Base-by-base conservation (phyloP, 768 basidiomycete species). In the Rhizopogon vesiculosus region DNA sequence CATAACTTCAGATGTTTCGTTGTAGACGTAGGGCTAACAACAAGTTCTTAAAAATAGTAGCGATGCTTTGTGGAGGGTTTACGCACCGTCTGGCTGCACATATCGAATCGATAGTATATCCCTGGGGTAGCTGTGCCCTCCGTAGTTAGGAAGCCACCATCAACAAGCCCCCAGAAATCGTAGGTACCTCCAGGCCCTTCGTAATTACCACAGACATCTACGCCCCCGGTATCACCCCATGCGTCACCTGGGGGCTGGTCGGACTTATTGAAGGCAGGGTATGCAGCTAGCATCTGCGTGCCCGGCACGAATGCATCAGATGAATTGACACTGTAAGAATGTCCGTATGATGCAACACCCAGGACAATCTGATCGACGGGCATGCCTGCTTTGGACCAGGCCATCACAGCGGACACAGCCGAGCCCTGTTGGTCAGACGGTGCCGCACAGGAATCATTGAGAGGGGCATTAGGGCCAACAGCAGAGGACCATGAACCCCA, bases 301-400 rank as follows among this genome's bases (percentile, higher is more conserved):
- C 55, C 55, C 10, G 62, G 50, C 51, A 64, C 58, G 33, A 48
- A 48, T 16, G 66, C 64, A 3, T 64, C 57, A 28, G 66, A 65
- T 13, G 61, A 59, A 13, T 57, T 18, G 12, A 70, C 70, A 0
- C 35, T 66, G 76, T 75, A 94, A 19, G 89, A 84, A 72, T 92
- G 92, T 1, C 91, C 91, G 69, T 92, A 96, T 12, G 86, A 74
- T 12, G 93, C 82, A 1, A 96, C 84, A 51, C 93, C 95, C 6
- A 98, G 82, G 31, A 93, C 82, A 54, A 96, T 85, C 72, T 88
- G 70, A 53, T 58, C 54, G 7, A 76, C 69, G 12, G 93, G 89
- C 71, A 98, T 85, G 10, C 90, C 89, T 42, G 93, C 93, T 1
- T 64, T 61, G 0, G 77, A 80, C 95, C 94, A 97, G 2, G 83